phyloP scores from a whole-genome alignment of 2,329 filamentous ascomycete genomes.

The Penicillium sp. region DNA sequence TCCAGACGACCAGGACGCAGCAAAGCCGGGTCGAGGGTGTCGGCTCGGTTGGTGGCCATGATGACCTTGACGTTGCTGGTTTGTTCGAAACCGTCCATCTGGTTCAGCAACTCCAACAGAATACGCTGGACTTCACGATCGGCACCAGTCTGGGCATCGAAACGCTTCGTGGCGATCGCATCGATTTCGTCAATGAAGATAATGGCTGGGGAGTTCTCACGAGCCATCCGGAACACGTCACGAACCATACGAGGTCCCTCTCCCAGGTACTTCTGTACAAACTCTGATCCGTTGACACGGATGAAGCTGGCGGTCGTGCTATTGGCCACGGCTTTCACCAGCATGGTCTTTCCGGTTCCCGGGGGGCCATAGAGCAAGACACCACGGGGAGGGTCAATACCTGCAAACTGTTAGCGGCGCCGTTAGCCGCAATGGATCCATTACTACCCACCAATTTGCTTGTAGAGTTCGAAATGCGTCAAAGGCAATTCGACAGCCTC shows the following conservation, averaged over 20 bases:
- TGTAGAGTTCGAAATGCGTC: conserved; percentile 97
- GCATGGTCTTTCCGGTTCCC: conserved; percentile 93
- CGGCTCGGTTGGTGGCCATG: conserved; percentile 98
- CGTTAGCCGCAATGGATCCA: background rate
- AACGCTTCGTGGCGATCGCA: conserved; percentile 97
- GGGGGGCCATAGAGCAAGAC: conserved; percentile 95
- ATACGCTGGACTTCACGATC: conserved; percentile 99
- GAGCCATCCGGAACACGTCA: conserved; percentile 98
- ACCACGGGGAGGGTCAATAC: conserved; percentile 92
- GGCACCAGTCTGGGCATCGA: conserved; percentile 96
- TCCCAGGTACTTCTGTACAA: conserved; percentile 97
- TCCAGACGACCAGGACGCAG: conserved; percentile 93
- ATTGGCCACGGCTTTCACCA: conserved; percentile 97
- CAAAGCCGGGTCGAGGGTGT: conserved; percentile 92
- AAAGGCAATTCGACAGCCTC: conserved; percentile 96
- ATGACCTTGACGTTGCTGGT: conserved; percentile 99
- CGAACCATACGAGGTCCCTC: conserved; percentile 98
- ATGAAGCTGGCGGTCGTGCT: conserved; percentile 98
- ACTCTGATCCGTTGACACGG: conserved; percentile 95
- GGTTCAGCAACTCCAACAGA: conserved; percentile 91
- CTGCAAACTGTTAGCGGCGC: conserved; percentile 32
- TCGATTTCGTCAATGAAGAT: conserved; percentile 99
- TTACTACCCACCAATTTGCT: conserved; percentile 72
- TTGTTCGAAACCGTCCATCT: conserved; percentile 99
- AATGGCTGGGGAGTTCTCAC: conserved; percentile 95